Conservation (phyloP, 768 basidiomycete species). For the Tricholoma bakamatsutake region DNA sequence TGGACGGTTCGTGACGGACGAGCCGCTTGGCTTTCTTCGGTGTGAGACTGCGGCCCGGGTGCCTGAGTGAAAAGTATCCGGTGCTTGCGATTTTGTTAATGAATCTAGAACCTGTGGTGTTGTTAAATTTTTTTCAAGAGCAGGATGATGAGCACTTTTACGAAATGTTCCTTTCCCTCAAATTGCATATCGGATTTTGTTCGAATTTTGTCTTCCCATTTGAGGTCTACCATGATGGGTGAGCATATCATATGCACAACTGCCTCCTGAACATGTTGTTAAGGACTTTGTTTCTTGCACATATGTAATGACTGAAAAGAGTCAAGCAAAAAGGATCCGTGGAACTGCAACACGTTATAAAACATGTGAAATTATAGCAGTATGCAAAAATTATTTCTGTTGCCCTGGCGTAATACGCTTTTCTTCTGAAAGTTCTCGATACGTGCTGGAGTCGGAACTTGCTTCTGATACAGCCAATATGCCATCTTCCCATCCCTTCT, state of each 20-base stretch:
- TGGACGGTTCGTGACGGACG: conserved; percentile 15
- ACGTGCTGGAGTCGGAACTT: conserved; percentile 1
- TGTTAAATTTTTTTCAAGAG: background rate
- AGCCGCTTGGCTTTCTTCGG: conserved; percentile 41
- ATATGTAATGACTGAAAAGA: no score
- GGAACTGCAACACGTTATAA: background rate
- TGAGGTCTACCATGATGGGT: conserved; percentile 49
- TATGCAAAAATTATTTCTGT: conserved; percentile 79
- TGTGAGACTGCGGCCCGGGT: conserved; percentile 38
- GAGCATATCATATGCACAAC: conserved; percentile 21
- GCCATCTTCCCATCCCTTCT: conserved; percentile 74
- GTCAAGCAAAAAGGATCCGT: no score
- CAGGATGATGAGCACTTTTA: conserved; percentile 28
- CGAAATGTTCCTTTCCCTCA: conserved; percentile 57
- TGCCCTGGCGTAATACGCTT: conserved; percentile 52
- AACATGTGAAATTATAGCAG: conserved; percentile 16
- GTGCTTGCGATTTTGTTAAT: conserved; percentile 55
- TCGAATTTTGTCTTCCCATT: conserved; percentile 43
- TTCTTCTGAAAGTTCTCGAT: conserved; percentile 44
- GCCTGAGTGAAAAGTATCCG: conserved; percentile 29
- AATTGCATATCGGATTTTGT: no score
- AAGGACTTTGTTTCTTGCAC: no score
- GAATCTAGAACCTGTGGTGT: conserved; percentile 56
- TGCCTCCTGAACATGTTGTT: conserved; percentile 10
- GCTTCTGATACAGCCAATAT: conserved; percentile 77